These are phyloP conservation scores for Kodamaea sp. DNA, from an alignment of 1,139 yeast genomes.

Conservation along the genomic window DNA sequence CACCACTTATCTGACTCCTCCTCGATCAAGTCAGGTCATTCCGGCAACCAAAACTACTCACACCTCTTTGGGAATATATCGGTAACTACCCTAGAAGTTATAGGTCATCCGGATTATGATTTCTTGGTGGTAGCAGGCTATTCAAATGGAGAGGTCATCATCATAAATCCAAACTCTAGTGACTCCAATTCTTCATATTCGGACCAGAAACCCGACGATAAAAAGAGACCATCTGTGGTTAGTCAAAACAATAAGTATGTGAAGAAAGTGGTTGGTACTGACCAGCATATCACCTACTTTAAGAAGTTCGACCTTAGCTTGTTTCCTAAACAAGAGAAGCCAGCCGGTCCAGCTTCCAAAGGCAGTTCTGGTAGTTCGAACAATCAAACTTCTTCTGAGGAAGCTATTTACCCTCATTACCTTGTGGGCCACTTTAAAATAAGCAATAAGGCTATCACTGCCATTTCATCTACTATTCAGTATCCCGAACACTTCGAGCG, in stretches of 20 bases:
- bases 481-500: constrained; percentile 2
- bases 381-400: constrained; percentile 1
- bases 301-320: constrained; percentile 42
- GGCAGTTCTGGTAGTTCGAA: constrained; percentile 1
- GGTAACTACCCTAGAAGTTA: constrained; percentile 37
- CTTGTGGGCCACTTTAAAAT: constrained; percentile 61
- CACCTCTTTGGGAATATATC: constrained; percentile 14
- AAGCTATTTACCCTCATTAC: constrained; percentile 11
- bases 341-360: not conserved
- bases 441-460: constrained; percentile 54
- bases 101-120: constrained; percentile 33
- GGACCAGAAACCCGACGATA: constrained; percentile 12
- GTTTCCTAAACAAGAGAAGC: constrained; percentile 11
- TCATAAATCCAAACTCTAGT: constrained; percentile 29
- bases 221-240: constrained; percentile 6
- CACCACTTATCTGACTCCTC: constrained; percentile 12
- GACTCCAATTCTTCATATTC: not conserved
- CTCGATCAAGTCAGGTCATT: constrained; percentile 12
- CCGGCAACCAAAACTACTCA: constrained; percentile 1
- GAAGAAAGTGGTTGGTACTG: constrained; percentile 34
- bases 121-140: constrained; percentile 40
- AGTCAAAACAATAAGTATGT: constrained; percentile 17
- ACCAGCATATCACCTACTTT: constrained; percentile 39
- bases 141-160: constrained; percentile 43
- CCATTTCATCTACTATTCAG: constrained; percentile 39